Evolutionary conservation across 495 filamentous ascomycete species (phyloP).

Genomic region (Talaromyces trachyspermus): DNA sequence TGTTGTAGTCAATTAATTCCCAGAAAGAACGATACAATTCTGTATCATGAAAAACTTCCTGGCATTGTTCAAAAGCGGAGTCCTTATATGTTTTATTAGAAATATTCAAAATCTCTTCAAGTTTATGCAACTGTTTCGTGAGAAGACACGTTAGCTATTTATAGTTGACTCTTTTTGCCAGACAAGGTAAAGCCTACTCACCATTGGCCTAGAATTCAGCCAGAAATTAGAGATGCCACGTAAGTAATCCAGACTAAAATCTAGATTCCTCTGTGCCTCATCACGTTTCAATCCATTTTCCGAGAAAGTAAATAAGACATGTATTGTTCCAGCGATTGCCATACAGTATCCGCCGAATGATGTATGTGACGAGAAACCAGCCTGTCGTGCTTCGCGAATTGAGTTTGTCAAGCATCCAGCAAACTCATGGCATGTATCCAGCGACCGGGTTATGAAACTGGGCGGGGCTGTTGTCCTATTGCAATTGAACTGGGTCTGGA

Average conservation of each 20-base stretch:
- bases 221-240: neutral
- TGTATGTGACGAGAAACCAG: constrained; percentile 17
- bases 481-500: constrained; percentile 12
- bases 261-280: constrained; percentile 1
- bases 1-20: constrained; percentile 1
- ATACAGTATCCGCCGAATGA: constrained; percentile 23
- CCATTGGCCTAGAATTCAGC: constrained; percentile 1
- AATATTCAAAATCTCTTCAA: constrained; percentile 1
- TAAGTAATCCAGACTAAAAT: constrained; percentile 3
- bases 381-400: constrained; percentile 20
- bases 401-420: constrained; percentile 15
- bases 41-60: constrained; percentile 1
- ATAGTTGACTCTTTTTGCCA: neutral
- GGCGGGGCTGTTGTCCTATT: constrained; percentile 7
- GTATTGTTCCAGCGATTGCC: constrained; percentile 20
- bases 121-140: neutral
- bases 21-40: neutral
- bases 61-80: constrained; percentile 1
- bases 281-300: constrained; percentile 1
- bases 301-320: constrained; percentile 8
- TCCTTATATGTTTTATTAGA: constrained; percentile 1
- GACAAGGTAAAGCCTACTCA: neutral
- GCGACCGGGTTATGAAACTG: constrained; percentile 12
- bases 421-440: constrained; percentile 8
- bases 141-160: neutral